Base-by-base conservation (phyloP, 1,284 basidiomycete genomes). In the Trichosporon sp. region DNA sequence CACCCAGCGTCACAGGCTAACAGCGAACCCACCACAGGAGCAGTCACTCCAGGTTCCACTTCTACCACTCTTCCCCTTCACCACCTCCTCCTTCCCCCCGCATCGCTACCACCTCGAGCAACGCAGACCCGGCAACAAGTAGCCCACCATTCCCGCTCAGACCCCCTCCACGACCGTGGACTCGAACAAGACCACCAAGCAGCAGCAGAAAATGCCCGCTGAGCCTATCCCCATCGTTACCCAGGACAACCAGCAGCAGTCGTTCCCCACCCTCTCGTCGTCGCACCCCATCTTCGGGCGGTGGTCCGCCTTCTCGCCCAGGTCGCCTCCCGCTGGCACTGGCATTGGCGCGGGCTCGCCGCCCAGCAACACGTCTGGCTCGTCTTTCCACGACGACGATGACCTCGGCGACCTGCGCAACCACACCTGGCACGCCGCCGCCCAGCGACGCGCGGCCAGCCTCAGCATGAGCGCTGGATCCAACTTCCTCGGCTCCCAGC, bases 381-480 rank as follows among this genome's bases (percentile, higher is more conserved):
- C 25, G 25, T n/a, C n/a, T n/a, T 31, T 54, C 16, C 25, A 54
- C 27, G 49, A 54, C 49, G 49, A 54, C 25, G 49, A 54, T 31
- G 77, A 78, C 68, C 57, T 73, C 16, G 63, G 58, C 25, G 74
- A 75, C 60, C 60, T 74, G 49, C 70, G 68, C 36, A 61, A 64
- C 5, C 59, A 69, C 21, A 69, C 69, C 4, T 77, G 75, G 76
- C 69, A 59, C 4, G 69, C 67, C 3, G 64, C 67, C 3, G 61
- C 59, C 13, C 69, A 58, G 56, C 63, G 74, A 25, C 60, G 77
- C 34, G 71, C 76, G 19, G 72, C 73, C 56, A 72, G 70, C 36
- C 70, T 75, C 63, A 68, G 63, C 49, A 61, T 72, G 59, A 62
- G 65, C 16, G 66, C 69, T 16, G 31, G 57, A 57, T 21, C 57